Percentiles rank a stretch among this genome's conserved stretches.
Evolutionary conservation across 2,329 filamentous ascomycete genomes (phyloP).

Genomic region (Aspergillus tamarii): DNA sequence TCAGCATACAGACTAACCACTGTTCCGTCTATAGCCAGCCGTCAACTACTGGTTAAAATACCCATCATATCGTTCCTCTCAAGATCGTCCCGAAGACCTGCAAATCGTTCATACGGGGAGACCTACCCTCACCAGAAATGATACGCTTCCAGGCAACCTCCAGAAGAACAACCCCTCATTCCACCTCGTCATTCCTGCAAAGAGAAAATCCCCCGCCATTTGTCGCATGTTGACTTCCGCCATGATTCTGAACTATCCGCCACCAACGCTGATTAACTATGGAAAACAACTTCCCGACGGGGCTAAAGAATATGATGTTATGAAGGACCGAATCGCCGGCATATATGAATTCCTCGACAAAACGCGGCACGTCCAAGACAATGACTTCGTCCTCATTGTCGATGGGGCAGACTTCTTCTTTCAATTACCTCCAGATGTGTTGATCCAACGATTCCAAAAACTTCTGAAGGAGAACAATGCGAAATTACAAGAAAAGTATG

Average conservation of each 20-base stretch:
- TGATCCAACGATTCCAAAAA: conserved; percentile 65
- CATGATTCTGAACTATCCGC: conserved; percentile 62
- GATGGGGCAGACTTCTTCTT: conserved; percentile 68
- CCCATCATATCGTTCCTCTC: conserved; percentile 36
- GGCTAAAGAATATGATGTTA: conserved; percentile 42
- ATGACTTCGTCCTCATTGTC: conserved; percentile 66
- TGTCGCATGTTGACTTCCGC: conserved; percentile 62
- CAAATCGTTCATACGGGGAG: conserved; percentile 29
- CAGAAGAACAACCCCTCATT: conserved; percentile 48
- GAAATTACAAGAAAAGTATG: conserved; percentile 56
- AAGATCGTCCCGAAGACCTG: conserved; percentile 35
- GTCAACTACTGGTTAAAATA: conserved; percentile 38
- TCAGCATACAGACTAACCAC: conserved; percentile 6
- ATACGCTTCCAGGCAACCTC: conserved; percentile 34
- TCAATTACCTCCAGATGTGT: conserved; percentile 65
- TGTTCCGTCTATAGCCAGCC: conserved; percentile 20
- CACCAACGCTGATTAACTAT: conserved; percentile 58
- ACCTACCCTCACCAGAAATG: conserved; percentile 27
- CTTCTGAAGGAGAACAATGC: conserved; percentile 58
- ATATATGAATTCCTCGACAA: conserved; percentile 54
- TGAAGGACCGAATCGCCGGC: conserved; percentile 50
- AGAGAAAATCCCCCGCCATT: conserved; percentile 52
- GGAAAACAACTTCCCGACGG: conserved; percentile 31
- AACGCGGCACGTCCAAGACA: conserved; percentile 53
- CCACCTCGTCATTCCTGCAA: conserved; percentile 59